phyloP scores from a whole-genome alignment of 306 rosid species.

The Cyamopsis tetragonoloba region DNA sequence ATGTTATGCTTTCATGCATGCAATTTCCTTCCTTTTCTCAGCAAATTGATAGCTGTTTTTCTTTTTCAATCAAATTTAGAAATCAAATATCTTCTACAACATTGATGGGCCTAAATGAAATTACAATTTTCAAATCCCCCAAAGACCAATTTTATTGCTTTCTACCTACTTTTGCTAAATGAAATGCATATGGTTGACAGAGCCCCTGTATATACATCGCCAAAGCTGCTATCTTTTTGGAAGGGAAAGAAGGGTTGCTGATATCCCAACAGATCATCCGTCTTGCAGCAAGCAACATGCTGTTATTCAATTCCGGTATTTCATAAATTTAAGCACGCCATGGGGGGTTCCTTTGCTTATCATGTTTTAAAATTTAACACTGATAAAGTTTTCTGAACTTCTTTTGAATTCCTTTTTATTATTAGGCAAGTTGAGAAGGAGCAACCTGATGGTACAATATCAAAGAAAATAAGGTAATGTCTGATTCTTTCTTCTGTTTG shows the following conservation, averaged over 20 bases:
- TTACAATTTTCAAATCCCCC: slow-evolving; percentile 7
- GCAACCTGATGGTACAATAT: slow-evolving; percentile 66
- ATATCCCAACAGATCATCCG: slow-evolving; percentile 96
- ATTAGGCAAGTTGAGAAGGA: slow-evolving; percentile 84
- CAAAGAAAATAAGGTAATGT: slow-evolving; percentile 64
- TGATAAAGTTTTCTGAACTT: background rate
- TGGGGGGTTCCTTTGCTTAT: background rate
- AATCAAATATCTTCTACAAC: background rate
- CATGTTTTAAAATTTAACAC: background rate
- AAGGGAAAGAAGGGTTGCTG: slow-evolving; percentile 98
- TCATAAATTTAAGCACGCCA: slow-evolving; percentile 1
- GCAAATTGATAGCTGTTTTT: background rate
- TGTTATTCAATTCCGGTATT: slow-evolving; percentile 86
- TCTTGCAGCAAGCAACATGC: slow-evolving; percentile 99
- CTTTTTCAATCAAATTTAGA: slow-evolving; percentile 12
- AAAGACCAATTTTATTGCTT: background rate
- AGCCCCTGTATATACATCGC: slow-evolving; percentile 92
- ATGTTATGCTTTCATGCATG: background rate
- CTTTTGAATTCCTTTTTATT: background rate
- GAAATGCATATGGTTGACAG: slow-evolving; percentile 43
- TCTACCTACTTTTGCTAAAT: slow-evolving; percentile 23
- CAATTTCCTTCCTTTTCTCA: background rate
- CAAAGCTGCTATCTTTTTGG: slow-evolving; percentile 98
- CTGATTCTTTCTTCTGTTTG: background rate
- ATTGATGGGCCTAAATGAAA: background rate